phyloP scores from a whole-genome alignment of 1,284 basidiomycete genomes.

The Ceratobasidium theobromae region DNA sequence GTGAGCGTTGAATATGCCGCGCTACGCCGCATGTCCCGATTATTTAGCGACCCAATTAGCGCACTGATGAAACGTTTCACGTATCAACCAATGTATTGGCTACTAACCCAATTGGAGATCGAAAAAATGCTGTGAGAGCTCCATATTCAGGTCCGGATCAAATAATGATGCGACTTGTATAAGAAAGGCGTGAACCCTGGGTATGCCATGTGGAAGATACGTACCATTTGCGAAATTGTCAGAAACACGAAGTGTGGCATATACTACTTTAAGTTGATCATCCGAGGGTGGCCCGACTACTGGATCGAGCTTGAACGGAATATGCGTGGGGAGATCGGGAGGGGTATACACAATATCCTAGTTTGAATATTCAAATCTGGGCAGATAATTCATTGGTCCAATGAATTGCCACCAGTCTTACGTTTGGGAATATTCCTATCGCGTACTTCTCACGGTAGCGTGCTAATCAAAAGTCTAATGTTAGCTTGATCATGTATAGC shows the following conservation, averaged over 20 bases:
- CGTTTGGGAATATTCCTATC: neutral
- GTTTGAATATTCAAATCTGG: too few species aligned
- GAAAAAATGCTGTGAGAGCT: conserved; percentile 4
- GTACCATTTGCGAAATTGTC: conserved; percentile 1
- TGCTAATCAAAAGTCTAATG: neutral
- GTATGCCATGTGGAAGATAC: neutral
- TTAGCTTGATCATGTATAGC: neutral
- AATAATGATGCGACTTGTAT: neutral
- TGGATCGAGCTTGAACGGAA: neutral
- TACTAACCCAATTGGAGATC: neutral
- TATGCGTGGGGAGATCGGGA: conserved; percentile 6
- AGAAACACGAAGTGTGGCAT: neutral
- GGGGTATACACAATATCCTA: neutral
- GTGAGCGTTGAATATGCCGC: too few species aligned
- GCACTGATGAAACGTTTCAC: too few species aligned
- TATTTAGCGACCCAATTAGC: too few species aligned
- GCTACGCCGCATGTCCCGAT: too few species aligned
- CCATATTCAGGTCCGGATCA: neutral
- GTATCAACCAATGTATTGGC: too few species aligned
- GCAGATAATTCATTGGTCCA: too few species aligned
- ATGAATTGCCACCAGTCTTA: too few species aligned
- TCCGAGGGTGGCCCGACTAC: neutral
- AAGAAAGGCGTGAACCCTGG: neutral
- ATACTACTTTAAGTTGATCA: neutral
- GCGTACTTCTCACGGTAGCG: neutral